Percentiles rank a stretch among this genome's conserved stretches.
phyloP scores from a whole-genome alignment of 352 stramenopile genomes.

The Globisporangium megalacanthum region DNA sequence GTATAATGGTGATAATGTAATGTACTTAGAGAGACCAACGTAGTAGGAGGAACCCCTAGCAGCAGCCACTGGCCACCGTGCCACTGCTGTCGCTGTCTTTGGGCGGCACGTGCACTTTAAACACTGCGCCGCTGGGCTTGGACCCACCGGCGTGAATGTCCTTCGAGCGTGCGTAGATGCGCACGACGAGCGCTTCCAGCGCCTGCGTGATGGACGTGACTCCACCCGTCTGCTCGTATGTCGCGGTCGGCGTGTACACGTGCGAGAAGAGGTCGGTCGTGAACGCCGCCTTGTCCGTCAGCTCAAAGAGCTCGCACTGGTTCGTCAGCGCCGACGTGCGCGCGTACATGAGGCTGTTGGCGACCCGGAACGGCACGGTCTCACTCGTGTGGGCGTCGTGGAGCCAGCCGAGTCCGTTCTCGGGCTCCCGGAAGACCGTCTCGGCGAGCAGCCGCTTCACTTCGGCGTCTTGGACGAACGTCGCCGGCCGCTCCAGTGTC shows the following conservation, averaged over 20 bases:
- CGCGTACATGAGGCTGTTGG: conserved; percentile 65
- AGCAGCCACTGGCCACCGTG: conserved; percentile 17
- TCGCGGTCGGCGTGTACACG: conserved; percentile 24
- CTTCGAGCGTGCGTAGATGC: conserved; percentile 67
- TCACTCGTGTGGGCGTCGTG: conserved; percentile 35
- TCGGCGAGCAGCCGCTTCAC: conserved; percentile 40
- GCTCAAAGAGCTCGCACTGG: conserved; percentile 53
- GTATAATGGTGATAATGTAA: conserved; percentile 1
- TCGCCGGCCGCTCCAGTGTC: conserved; percentile 24
- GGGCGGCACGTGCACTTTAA: conserved; percentile 27
- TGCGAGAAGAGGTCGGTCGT: conserved; percentile 24
- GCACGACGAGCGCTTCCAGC: conserved; percentile 56
- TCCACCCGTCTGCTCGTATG: conserved; percentile 41
- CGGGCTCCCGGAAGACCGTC: conserved; percentile 47
- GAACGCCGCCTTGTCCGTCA: conserved; percentile 34
- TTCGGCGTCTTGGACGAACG: conserved; percentile 43
- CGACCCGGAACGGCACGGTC: conserved; percentile 45
- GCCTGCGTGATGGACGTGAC: conserved; percentile 46
- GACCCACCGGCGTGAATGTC: conserved; percentile 39
- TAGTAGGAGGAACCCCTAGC: conserved; percentile 7
- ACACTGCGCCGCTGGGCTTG: conserved; percentile 40
- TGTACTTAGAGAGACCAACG: not conserved
- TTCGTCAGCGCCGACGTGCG: conserved; percentile 54
- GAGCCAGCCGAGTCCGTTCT: conserved; percentile 42
- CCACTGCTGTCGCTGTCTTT: not conserved